Percentiles rank a stretch among this genome's conserved stretches.
These are phyloP conservation scores for Candida vartiovaarae DNA, from an alignment of 805 yeast species.

Conservation along the genomic window DNA sequence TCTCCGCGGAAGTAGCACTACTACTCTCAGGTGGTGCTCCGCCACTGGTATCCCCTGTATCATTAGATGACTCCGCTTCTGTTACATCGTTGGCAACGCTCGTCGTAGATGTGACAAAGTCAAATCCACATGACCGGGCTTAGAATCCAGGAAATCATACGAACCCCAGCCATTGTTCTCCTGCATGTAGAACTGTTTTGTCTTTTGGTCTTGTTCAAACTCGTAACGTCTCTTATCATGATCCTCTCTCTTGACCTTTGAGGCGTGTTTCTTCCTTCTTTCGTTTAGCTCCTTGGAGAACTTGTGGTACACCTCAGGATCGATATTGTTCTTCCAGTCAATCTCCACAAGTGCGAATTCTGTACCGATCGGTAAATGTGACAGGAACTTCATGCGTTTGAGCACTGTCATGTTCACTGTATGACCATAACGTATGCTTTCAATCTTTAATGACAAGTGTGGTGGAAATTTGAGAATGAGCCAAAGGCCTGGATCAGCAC, in stretches of 20 bases:
- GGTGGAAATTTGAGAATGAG: slow-evolving; percentile 56
- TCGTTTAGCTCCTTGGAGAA: slow-evolving; percentile 51
- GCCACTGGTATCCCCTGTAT: slow-evolving; percentile 12
- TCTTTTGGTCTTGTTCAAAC: slow-evolving; percentile 48
- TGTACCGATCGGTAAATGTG: slow-evolving; percentile 81
- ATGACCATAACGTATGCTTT: slow-evolving; percentile 61
- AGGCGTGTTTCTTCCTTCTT: slow-evolving; percentile 43
- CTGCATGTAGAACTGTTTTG: slow-evolving; percentile 49
- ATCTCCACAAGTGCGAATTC: slow-evolving; percentile 79
- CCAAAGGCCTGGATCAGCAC: slow-evolving; percentile 59
- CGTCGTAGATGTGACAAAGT: too few species aligned
- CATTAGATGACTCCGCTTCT: slow-evolving; percentile 13
- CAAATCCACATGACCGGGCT: not conserved
- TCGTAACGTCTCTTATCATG: slow-evolving; percentile 49
- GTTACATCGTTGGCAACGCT: too few species aligned
- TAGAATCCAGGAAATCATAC: slow-evolving; percentile 24
- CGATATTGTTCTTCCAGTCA: slow-evolving; percentile 57
- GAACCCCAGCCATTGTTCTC: slow-evolving; percentile 40
- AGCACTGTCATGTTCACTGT: slow-evolving; percentile 52
- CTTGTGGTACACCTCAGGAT: slow-evolving; percentile 35
- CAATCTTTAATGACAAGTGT: slow-evolving; percentile 52
- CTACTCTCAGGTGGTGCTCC: slow-evolving; percentile 7
- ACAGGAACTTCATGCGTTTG: slow-evolving; percentile 62
- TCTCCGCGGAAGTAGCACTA: slow-evolving; percentile 7
- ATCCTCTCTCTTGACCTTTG: slow-evolving; percentile 54